These are phyloP conservation scores for Somion occarium DNA, from an alignment of 1,284 basidiomycete genomes.

Conservation along the genomic window DNA sequence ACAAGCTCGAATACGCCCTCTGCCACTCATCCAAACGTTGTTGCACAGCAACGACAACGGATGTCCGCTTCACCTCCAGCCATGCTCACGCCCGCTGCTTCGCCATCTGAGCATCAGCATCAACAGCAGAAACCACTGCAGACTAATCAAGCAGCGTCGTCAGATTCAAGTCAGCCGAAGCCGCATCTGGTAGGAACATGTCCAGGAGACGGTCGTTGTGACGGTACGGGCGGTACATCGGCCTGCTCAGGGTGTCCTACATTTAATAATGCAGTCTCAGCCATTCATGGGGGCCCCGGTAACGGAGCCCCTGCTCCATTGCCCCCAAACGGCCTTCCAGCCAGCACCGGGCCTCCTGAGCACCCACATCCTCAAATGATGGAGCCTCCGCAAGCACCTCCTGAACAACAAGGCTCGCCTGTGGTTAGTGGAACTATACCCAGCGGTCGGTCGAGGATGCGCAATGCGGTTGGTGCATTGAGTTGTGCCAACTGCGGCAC, in stretches of 20 bases:
- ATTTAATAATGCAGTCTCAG: slow-evolving; percentile 76
- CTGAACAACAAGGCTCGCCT: slow-evolving; percentile 1
- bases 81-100: slow-evolving; percentile 29
- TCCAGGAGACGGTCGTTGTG: slow-evolving; percentile 92
- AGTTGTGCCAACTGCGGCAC: slow-evolving; percentile 91
- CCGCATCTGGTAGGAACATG: slow-evolving; percentile 65
- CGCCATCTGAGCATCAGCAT: slow-evolving; percentile 20
- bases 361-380: not conserved
- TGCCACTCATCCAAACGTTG: slow-evolving; percentile 28
- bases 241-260: slow-evolving; percentile 93
- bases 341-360: not conserved
- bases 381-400: not conserved
- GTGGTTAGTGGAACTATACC: not conserved
- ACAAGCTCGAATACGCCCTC: slow-evolving; percentile 20
- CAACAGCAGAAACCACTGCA: too few relatives aligned
- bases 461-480: slow-evolving; percentile 68
- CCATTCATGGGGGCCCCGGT: slow-evolving; percentile 24
- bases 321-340: not conserved
- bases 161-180: slow-evolving; percentile 9
- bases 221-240: slow-evolving; percentile 88
- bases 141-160: too few relatives aligned
- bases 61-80: slow-evolving; percentile 27
- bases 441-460: slow-evolving; percentile 16
- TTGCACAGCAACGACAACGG: slow-evolving; percentile 18
- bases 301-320: slow-evolving; percentile 3